A percentile compares a stretch with the other conserved stretches of the same genome.
Conservation (phyloP, 495 filamentous ascomycete genomes). For the Pyrenopolyporus hunteri region DNA sequence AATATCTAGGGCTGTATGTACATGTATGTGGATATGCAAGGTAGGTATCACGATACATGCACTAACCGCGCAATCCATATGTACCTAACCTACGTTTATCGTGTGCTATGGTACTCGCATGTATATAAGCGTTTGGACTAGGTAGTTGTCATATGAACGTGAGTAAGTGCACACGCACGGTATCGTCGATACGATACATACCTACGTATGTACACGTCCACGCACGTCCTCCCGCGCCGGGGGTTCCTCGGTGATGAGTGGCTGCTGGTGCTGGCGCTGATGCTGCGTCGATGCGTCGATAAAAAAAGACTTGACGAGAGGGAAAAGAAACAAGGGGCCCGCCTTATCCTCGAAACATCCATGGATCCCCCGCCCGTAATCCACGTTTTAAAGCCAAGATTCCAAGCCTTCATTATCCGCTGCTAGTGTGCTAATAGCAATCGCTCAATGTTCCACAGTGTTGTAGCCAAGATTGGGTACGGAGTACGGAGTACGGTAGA, state of each 20-base stretch:
- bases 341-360: slow-evolving; percentile 1
- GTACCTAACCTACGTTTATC: too few species aligned
- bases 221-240: slow-evolving; percentile 14
- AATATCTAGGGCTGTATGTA: neutral
- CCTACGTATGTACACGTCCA: neutral
- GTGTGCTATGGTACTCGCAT: too few species aligned
- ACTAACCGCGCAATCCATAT: too few species aligned
- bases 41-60: too few species aligned
- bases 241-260: slow-evolving; percentile 36
- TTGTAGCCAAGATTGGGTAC: neutral
- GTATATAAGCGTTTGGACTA: too few species aligned
- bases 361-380: slow-evolving; percentile 21
- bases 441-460: slow-evolving; percentile 26
- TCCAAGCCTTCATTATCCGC: slow-evolving; percentile 43
- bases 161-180: neutral
- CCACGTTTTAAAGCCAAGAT: slow-evolving; percentile 35
- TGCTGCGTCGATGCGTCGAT: slow-evolving; percentile 12
- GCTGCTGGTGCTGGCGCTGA: slow-evolving; percentile 15
- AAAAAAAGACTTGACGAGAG: slow-evolving; percentile 28
- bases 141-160: neutral
- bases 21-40: neutral
- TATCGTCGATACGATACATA: neutral
- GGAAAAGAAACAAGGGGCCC: neutral
- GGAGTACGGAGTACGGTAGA: slow-evolving; percentile 9
- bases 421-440: slow-evolving; percentile 28